A percentile compares a stretch with the other conserved stretches of the same genome.
phyloP scores from a whole-genome alignment of 192 early-diverging fungal genomes.

The Oehlia diaphana region DNA sequence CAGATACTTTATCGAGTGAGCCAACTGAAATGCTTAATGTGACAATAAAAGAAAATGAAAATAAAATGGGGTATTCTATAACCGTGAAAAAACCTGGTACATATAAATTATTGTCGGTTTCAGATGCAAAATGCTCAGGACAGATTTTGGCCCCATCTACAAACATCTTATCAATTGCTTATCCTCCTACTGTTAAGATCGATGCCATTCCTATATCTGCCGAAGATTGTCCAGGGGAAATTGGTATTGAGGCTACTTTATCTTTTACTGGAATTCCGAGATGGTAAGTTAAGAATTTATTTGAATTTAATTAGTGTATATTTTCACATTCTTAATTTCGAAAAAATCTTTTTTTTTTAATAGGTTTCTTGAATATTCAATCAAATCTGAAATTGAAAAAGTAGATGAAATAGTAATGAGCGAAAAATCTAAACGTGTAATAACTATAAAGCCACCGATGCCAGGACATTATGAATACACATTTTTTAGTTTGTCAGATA shows the following conservation, averaged over 20 bases:
- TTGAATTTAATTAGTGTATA: background rate
- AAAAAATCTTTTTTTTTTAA: background rate
- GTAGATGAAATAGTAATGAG: background rate
- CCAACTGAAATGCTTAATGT: background rate
- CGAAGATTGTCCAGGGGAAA: conserved; percentile 29
- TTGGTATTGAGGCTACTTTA: conserved; percentile 22
- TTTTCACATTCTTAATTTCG: background rate
- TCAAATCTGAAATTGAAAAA: background rate
- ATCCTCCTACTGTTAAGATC: conserved; percentile 22
- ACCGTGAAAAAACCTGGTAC: conserved; percentile 34
- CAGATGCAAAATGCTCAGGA: conserved; percentile 38
- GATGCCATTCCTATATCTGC: conserved; percentile 28
- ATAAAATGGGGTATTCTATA: conserved; percentile 9
- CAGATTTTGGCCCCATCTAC: conserved; percentile 21
- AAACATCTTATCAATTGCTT: background rate
- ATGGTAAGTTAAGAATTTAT: conserved; percentile 17
- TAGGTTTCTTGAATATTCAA: conserved; percentile 23
- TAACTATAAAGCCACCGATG: background rate
- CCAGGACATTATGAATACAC: conserved; percentile 25
- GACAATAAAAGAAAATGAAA: background rate
- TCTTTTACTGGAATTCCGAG: conserved; percentile 24
- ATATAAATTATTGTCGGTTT: conserved; percentile 37
- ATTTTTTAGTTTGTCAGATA: conserved; percentile 12
- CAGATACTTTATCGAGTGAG: background rate
- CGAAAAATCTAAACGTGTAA: conserved; percentile 9